Percentiles rank a stretch among this genome's conserved stretches.
phyloP scores from a whole-genome alignment of 768 basidiomycete species.

The Clitopilus passeckerianus region DNA sequence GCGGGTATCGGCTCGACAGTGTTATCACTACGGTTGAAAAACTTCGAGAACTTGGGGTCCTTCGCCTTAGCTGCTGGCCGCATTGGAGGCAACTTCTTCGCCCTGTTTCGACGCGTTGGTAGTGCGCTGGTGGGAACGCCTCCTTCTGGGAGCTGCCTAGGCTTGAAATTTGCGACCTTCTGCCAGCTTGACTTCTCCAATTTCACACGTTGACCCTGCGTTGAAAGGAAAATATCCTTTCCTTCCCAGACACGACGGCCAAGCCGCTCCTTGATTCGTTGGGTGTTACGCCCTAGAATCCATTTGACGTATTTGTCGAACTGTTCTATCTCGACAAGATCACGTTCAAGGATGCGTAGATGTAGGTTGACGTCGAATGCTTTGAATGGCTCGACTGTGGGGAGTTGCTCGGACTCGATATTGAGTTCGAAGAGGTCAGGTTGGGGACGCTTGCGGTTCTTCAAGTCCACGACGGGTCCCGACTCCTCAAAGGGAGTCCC shows the following conservation, averaged over 20 bases:
- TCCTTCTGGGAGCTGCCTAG: constrained; percentile 7
- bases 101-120: not conserved
- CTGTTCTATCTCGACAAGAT: constrained; percentile 42
- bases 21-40: not conserved
- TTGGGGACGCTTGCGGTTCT: constrained; percentile 6
- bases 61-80: not conserved
- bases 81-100: not conserved
- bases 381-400: constrained; percentile 22
- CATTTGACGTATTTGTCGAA: constrained; percentile 36
- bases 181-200: constrained; percentile 45
- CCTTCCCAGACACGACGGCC: constrained; percentile 70
- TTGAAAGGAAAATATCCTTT: constrained; percentile 49
- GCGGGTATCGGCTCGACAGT: not conserved
- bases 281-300: constrained; percentile 45
- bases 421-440: constrained; percentile 29
- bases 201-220: constrained; percentile 18
- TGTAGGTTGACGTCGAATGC: constrained; percentile 52
- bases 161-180: constrained; percentile 43
- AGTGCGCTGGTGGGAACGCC: not conserved
- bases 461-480: constrained; percentile 1
- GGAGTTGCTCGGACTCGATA: constrained; percentile 21
- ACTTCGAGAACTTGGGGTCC: not conserved
- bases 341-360: constrained; percentile 48
- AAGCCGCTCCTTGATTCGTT: constrained; percentile 70
- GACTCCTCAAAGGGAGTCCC: constrained; percentile 2